A percentile compares a stretch with the other conserved stretches of the same genome.
Evolutionary conservation across 2,329 filamentous ascomycete species (phyloP).

Genomic region (Fusarium nelsonii): DNA sequence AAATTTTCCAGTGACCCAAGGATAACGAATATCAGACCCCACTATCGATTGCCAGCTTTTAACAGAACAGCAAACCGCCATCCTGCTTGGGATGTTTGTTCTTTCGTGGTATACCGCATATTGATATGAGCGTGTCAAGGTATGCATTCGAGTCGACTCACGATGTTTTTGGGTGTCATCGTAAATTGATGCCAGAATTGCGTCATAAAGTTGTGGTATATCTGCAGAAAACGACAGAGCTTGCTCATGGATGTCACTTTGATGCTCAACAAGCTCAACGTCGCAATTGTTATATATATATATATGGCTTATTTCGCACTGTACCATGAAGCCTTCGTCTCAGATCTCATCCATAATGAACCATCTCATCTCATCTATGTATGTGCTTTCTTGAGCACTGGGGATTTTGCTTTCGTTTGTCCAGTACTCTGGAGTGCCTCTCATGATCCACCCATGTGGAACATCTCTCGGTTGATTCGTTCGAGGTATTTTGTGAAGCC

Average conservation of each 20-base stretch:
- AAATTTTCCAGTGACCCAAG: slow-evolving; percentile 37
- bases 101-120: neutral
- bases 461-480: slow-evolving; percentile 40
- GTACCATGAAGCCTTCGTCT: neutral
- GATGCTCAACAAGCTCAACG: neutral
- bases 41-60: slow-evolving; percentile 38
- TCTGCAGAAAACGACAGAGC: neutral
- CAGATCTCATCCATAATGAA: neutral
- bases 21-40: slow-evolving; percentile 24
- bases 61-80: slow-evolving; percentile 4
- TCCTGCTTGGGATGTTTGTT: neutral
- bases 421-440: slow-evolving; percentile 17
- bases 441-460: slow-evolving; percentile 43
- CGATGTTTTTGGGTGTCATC: neutral
- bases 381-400: slow-evolving; percentile 21
- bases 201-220: neutral
- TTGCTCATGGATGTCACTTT: neutral
- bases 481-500: slow-evolving; percentile 28
- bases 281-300: neutral
- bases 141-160: neutral
- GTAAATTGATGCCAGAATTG: neutral
- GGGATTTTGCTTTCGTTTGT: slow-evolving; percentile 21
- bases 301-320: neutral
- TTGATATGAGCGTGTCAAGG: neutral
- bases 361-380: slow-evolving; percentile 25